phyloP scores from a whole-genome alignment of 257 asterid genomes.

The Nicotiana benthamiana region DNA sequence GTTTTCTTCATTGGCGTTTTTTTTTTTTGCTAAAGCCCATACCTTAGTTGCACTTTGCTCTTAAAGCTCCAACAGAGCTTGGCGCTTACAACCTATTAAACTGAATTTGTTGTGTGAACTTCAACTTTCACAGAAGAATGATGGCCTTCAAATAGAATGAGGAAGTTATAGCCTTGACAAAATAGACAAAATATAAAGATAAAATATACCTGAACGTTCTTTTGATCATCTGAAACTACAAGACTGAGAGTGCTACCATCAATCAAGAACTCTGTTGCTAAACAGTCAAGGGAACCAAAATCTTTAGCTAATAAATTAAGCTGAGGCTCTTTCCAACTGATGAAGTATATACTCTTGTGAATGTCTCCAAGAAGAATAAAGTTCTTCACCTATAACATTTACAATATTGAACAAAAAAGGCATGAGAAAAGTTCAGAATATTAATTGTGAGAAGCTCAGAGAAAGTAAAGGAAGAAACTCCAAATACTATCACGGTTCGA shows the following conservation, averaged over 20 bases:
- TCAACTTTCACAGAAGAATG: neutral
- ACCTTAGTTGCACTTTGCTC: too few species aligned
- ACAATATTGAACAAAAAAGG: neutral
- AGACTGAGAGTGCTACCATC: slow-evolving; percentile 98
- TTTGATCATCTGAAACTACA: slow-evolving; percentile 89
- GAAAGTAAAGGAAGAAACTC: neutral
- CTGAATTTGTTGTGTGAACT: neutral
- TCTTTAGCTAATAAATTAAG: slow-evolving; percentile 89
- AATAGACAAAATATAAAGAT: neutral
- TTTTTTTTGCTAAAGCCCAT: too few species aligned
- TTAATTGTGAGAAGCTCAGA: neutral
- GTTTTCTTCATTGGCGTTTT: too few species aligned
- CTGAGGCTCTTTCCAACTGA: slow-evolving; percentile 99
- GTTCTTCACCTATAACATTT: slow-evolving; percentile 60
- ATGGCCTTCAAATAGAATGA: neutral
- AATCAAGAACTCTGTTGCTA: slow-evolving; percentile 88
- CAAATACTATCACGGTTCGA: neutral
- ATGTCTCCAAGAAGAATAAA: slow-evolving; percentile 93
- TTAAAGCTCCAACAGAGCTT: too few species aligned
- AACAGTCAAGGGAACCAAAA: slow-evolving; percentile 87
- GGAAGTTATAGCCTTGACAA: neutral
- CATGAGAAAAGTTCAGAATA: neutral
- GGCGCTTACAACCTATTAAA: neutral
- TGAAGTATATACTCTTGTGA: slow-evolving; percentile 93
- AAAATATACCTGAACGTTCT: slow-evolving; percentile 82